Base-by-base conservation (phyloP, 257 asterid genomes). In the Solanum medicagineum region DNA sequence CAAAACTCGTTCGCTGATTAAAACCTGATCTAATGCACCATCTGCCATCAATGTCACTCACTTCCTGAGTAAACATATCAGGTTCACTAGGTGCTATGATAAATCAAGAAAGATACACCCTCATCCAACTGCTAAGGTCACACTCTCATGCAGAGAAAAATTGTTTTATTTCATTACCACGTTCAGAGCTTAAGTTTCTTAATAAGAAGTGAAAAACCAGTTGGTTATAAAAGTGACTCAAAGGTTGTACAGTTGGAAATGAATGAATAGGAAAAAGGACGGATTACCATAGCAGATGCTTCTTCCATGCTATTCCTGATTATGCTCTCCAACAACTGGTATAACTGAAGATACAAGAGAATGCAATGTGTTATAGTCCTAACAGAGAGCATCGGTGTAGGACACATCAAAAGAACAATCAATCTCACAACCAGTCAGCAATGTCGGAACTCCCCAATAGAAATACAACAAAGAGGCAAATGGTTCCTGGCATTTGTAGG, bases 1-100 rank as follows among this genome's bases (percentile, higher is more conserved):
- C 97, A 87, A 97, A 85, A 86, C 87, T 87, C 80, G 92, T 86
- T 68, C 75, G 92, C 69, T 42, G 77, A 55, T 86, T 88, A 88
- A 88, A 88, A 57, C 90, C 92, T 13, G 98, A 92, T 84, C 86
- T 88, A 90, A 97, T 91, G 92, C 99, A 95, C 98, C 96, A 97
- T 90, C 99, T 92, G 81, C 98, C 99, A 91, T 90, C 96, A 84
- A 92, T 55, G 85, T 91, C 92, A 71, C 91, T 90, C 87, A 94
- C 90, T 92, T 93, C 98, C 99, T 97, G 87, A 49, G 80, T 74
- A 87, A 88, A 82, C 42, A 11, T 51, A 44, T 79, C 49, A 26
- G 49, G 83, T 44, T 70, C 44, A 32, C 17, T 22, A 57, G 32
- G 56, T 68, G 86, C 74, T 84, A 84, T 59, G 24, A 84, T 74